Percentiles rank a stretch among this genome's conserved stretches.
Evolutionary conservation across 441 rosid genomes (phyloP).

Genomic region (Cnidoscolus chayamansa): DNA sequence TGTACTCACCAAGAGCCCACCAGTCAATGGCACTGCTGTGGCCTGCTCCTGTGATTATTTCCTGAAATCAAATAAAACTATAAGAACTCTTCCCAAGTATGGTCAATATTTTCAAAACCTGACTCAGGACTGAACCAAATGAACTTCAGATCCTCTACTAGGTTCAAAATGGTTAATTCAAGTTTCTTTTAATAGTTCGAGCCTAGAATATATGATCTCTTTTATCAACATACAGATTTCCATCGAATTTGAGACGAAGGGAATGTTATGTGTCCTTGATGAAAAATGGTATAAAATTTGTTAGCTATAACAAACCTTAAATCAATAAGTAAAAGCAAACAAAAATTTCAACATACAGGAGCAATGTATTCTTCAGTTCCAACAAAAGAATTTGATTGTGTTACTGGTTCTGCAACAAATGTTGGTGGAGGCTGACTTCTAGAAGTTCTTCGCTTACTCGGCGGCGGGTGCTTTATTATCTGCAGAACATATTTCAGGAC

Average conservation of each 20-base stretch:
- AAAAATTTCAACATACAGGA: slow-evolving; percentile 54
- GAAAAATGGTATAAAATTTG: neutral
- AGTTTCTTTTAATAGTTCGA: too few relatives aligned
- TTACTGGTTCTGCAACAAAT: slow-evolving; percentile 77
- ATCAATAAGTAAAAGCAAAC: neutral
- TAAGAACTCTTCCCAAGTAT: slow-evolving; percentile 13
- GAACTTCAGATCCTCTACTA: too few relatives aligned
- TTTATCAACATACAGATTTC: too few relatives aligned
- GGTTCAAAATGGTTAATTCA: too few relatives aligned
- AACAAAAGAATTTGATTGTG: slow-evolving; percentile 87
- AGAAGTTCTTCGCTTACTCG: slow-evolving; percentile 61
- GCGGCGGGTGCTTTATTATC: slow-evolving; percentile 55
- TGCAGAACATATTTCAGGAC: slow-evolving; percentile 28
- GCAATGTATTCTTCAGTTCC: slow-evolving; percentile 99
- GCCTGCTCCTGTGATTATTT: slow-evolving; percentile 84
- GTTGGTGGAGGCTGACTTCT: slow-evolving; percentile 68
- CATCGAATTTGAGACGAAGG: too few relatives aligned
- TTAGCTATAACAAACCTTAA: neutral
- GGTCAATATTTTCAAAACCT: too few relatives aligned
- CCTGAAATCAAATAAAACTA: slow-evolving; percentile 47
- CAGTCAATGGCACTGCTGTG: slow-evolving; percentile 91
- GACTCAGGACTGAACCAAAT: too few relatives aligned
- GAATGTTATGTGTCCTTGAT: too few relatives aligned
- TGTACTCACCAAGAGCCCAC: slow-evolving; percentile 88
- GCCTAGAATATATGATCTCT: too few relatives aligned